phyloP scores from a whole-genome alignment of 2,329 filamentous ascomycete genomes.

The Penicillium freii region DNA sequence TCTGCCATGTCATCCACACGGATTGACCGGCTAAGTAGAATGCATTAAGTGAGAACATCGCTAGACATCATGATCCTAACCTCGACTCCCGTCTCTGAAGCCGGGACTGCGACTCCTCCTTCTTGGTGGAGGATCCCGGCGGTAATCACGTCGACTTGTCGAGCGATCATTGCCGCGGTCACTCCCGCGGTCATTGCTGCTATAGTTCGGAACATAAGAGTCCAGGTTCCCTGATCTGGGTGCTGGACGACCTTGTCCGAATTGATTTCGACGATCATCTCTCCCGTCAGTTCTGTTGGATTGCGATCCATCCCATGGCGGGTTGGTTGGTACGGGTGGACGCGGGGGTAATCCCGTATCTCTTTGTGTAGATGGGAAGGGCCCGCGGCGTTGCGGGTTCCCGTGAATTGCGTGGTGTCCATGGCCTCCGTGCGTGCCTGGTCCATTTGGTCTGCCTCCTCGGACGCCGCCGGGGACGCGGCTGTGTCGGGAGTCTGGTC shows the following conservation, averaged over 20 bases:
- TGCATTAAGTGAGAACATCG: neutral
- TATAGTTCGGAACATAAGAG: constrained; percentile 40
- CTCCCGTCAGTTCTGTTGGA: constrained; percentile 28
- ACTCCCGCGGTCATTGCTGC: constrained; percentile 6
- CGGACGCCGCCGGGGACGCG: constrained; percentile 39
- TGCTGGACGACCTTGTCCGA: constrained; percentile 23
- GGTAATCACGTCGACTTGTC: constrained; percentile 27
- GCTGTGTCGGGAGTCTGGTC: constrained; percentile 32
- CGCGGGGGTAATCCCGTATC: constrained; percentile 40
- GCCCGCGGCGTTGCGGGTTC: constrained; percentile 26
- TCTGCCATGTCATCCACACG: neutral
- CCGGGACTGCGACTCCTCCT: constrained; percentile 39
- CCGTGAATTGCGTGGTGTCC: constrained; percentile 9
- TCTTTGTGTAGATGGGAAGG: constrained; percentile 29
- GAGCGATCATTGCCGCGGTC: constrained; percentile 25
- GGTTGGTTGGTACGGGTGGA: constrained; percentile 34
- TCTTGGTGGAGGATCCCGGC: constrained; percentile 29
- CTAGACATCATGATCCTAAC: constrained; percentile 10
- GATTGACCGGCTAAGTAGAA: constrained; percentile 7
- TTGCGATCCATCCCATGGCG: constrained; percentile 29
- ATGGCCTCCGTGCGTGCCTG: constrained; percentile 10
- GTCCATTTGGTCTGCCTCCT: constrained; percentile 27
- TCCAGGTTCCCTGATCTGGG: constrained; percentile 32
- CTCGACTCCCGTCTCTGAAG: constrained; percentile 27
- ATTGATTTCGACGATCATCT: constrained; percentile 34